Evolutionary conservation across 2,329 filamentous ascomycete species (phyloP).

Genomic region (Graphiopsis chlorocephala): DNA sequence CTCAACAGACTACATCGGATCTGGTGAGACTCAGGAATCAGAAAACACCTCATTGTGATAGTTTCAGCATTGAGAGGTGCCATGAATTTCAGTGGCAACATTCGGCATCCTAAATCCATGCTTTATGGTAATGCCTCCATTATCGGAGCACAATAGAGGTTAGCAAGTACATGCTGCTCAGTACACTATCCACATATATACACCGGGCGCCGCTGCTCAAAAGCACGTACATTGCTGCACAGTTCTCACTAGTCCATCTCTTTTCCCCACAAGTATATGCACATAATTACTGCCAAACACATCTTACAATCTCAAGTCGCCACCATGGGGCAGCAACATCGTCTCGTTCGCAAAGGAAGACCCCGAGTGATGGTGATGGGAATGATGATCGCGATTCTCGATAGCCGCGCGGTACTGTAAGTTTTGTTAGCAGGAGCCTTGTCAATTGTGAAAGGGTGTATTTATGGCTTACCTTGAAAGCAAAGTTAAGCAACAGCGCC

Average conservation of each 20-base stretch:
- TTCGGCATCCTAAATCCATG: no score
- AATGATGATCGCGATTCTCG: background rate
- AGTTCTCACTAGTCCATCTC: background rate
- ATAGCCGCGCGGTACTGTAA: slow-evolving; percentile 12
- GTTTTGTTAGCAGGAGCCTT: background rate
- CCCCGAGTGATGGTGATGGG: background rate
- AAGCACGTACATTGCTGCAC: background rate
- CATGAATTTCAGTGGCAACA: no score
- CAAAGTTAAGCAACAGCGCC: slow-evolving; percentile 83
- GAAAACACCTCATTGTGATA: no score
- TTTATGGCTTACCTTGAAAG: slow-evolving; percentile 64
- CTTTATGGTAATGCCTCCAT: no score
- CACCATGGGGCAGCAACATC: background rate
- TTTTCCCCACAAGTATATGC: background rate
- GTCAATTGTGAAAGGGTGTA: background rate
- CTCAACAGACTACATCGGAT: no score
- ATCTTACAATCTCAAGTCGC: slow-evolving; percentile 4
- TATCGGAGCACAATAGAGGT: no score
- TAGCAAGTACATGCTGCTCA: background rate
- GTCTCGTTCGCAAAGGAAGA: slow-evolving; percentile 2
- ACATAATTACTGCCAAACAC: background rate
- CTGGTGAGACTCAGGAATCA: no score
- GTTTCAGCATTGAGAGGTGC: no score
- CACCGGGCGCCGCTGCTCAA: slow-evolving; percentile 1
- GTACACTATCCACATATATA: background rate